A percentile compares a stretch with the other conserved stretches of the same genome.
phyloP scores from a whole-genome alignment of 176 grass and related monocot species.

The Eremochloa ophiuroides region DNA sequence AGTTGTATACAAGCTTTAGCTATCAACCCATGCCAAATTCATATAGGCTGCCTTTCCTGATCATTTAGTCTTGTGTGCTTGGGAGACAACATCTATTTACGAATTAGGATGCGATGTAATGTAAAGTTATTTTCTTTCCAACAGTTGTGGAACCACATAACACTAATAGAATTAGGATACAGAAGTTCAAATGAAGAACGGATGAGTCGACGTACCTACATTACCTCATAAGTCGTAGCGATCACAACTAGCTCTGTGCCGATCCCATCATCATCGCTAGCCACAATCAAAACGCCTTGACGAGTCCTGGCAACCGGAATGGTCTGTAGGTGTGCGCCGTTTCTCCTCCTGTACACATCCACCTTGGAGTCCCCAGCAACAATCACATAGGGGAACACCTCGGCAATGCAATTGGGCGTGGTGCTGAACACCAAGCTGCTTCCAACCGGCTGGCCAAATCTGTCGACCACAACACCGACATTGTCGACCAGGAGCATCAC shows the following conservation, averaged over 20 bases:
- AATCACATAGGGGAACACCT: slow-evolving; percentile 70
- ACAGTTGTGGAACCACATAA: background rate
- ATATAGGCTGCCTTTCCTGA: background rate
- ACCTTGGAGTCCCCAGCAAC: slow-evolving; percentile 56
- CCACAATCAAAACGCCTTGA: slow-evolving; percentile 44
- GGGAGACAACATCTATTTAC: background rate
- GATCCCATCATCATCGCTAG: slow-evolving; percentile 46
- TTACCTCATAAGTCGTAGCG: slow-evolving; percentile 91
- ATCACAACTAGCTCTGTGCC: slow-evolving; percentile 42
- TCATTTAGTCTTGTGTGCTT: background rate
- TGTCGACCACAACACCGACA: slow-evolving; percentile 62
- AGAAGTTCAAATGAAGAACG: no score
- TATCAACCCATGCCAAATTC: background rate
- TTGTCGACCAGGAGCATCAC: slow-evolving; percentile 82
- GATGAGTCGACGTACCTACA: slow-evolving; percentile 86
- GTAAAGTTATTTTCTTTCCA: background rate
- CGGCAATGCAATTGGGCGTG: slow-evolving; percentile 51
- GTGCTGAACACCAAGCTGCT: slow-evolving; percentile 83
- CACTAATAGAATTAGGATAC: background rate
- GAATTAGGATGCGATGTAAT: background rate
- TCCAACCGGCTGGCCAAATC: slow-evolving; percentile 54
- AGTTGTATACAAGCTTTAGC: background rate
- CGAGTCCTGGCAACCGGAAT: slow-evolving; percentile 42
- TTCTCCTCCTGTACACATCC: slow-evolving; percentile 82
- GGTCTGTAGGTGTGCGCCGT: slow-evolving; percentile 52